Evolutionary conservation across 2,329 filamentous ascomycete genomes (phyloP), one percentile per base, ranked within the genome.

Genomic region (Pestalotiopsis sp.): DNA sequence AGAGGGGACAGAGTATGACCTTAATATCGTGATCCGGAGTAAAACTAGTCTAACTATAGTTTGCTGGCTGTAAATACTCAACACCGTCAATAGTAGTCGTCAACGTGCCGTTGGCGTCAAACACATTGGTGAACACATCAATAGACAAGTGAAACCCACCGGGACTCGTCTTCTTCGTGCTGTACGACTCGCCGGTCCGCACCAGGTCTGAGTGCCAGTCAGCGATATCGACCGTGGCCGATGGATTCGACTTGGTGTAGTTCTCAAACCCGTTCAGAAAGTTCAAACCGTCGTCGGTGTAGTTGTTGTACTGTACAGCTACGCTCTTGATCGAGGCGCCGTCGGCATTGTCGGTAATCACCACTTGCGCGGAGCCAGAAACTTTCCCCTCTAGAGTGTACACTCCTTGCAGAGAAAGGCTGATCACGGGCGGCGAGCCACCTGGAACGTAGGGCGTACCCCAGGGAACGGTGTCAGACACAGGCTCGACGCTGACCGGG

Each of bases 141-240:
- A 61, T 61, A 11, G 13, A 14, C 57, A 61, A 14, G 12, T 61
- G 57, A 31, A 61, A 61, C 14, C 57, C 57, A 13, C 27, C 57
- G 1, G 57, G n/a, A 23, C 57, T 61, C 13, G 57, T 61, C 13
- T n/a, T 14, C 23, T 61, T 61, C n/a, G 57, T 61, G 20, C 57
- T 23, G 4, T 13, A 13, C 11, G 57, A 14, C 6, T 13, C 20
- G 23, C 57, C 57, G 7, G 57, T 61, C 25, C 14, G 12, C 23
- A 23, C 23, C 13, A 61, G n/a, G 23, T 61, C 23, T 0, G 81
- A 84, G 23, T 72, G 78, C 81, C 81, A 84, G 56, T 81, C 76
- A 0, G 82, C 56, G 13, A 71, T 45, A 66, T 76, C 76, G 38
- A 74, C 61, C n/a, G 75, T 77, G 20, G 72, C 27, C 36, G 71